These are phyloP conservation scores for Agrocybe pediades DNA, from an alignment of 768 basidiomycete genomes.

Conservation along the genomic window DNA sequence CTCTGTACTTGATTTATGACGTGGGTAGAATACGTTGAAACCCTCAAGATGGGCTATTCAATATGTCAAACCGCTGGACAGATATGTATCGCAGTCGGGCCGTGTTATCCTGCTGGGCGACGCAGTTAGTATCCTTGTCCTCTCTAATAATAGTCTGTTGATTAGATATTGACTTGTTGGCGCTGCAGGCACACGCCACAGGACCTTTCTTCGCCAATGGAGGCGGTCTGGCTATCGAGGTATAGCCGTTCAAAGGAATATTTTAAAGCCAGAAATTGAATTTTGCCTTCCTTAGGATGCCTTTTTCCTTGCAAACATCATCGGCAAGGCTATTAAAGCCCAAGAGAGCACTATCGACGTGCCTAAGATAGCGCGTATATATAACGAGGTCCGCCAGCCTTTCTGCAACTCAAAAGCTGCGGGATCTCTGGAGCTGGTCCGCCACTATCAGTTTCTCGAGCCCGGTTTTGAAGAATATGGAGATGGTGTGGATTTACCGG, in stretches of 20 bases:
- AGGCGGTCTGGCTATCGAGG: background rate
- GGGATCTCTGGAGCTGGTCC: background rate
- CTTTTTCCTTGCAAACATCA: background rate
- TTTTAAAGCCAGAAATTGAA: background rate
- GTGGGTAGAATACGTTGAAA: background rate
- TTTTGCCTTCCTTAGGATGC: background rate
- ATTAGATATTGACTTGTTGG: background rate
- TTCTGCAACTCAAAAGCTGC: background rate
- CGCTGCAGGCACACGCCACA: background rate
- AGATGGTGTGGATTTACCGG: background rate
- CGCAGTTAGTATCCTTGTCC: too few relatives aligned
- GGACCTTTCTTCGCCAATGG: background rate
- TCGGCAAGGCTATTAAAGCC: background rate
- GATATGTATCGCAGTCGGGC: background rate
- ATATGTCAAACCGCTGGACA: background rate
- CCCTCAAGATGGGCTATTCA: background rate
- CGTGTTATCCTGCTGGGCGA: background rate
- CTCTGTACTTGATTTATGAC: background rate
- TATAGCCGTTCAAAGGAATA: background rate
- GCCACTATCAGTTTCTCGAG: background rate
- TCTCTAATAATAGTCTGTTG: background rate
- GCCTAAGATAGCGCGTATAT: background rate
- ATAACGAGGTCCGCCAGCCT: background rate
- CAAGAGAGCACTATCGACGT: background rate
- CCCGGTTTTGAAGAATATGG: background rate